These are phyloP conservation scores for Peterozyma xylosa DNA, from an alignment of 805 yeast species.

Conservation along the genomic window DNA sequence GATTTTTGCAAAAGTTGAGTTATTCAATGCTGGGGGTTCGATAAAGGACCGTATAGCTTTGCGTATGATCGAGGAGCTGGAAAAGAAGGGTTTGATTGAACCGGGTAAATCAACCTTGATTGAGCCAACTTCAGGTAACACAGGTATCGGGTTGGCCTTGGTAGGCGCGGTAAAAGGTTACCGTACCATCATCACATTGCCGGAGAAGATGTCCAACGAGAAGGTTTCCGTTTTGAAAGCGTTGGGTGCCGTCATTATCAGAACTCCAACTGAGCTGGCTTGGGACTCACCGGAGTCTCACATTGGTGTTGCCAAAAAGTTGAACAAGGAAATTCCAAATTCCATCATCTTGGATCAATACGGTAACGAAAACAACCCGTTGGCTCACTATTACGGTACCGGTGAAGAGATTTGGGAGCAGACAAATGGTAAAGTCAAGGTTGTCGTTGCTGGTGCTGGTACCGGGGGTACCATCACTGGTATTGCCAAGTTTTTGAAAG, in stretches of 20 bases:
- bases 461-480: constrained; percentile 91
- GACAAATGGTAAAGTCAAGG: constrained; percentile 61
- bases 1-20: constrained; percentile 68
- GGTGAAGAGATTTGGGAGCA: constrained; percentile 84
- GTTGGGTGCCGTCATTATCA: constrained; percentile 81
- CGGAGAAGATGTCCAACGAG: constrained; percentile 90
- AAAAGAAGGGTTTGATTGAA: constrained; percentile 64
- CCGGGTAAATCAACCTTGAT: constrained; percentile 75
- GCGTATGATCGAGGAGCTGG: constrained; percentile 83
- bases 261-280: constrained; percentile 90
- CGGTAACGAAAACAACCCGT: constrained; percentile 69
- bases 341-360: constrained; percentile 83
- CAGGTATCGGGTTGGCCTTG: constrained; percentile 85
- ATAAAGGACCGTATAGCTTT: constrained; percentile 86
- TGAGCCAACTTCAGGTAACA: constrained; percentile 88
- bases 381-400: constrained; percentile 79
- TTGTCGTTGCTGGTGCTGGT: constrained; percentile 87
- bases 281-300: constrained; percentile 91
- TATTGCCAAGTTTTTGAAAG: constrained; percentile 69
- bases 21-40: constrained; percentile 86
- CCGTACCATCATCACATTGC: constrained; percentile 79
- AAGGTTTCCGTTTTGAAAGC: constrained; percentile 85
- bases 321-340: constrained; percentile 78
- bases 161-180: constrained; percentile 85
- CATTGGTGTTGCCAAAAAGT: constrained; percentile 77